Conservation (phyloP, 352 stramenopile species). For the Phytopythium oedochilum region DNA sequence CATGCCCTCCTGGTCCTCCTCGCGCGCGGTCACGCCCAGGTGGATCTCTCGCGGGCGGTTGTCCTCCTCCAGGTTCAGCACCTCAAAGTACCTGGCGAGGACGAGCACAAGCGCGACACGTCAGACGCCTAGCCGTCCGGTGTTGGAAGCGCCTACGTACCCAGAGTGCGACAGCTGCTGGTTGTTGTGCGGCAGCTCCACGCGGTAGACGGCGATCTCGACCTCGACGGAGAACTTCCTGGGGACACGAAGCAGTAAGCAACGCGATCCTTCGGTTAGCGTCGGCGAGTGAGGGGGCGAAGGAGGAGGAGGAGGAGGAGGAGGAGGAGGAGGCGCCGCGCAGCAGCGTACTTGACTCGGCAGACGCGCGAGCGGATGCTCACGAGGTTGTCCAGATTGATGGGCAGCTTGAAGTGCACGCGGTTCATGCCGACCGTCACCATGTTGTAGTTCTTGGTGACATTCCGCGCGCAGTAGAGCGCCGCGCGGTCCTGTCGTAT, state of each 20-base stretch:
- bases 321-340: not conserved
- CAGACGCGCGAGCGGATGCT: slow-evolving; percentile 43
- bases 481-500: slow-evolving; percentile 22
- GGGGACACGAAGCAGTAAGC: not conserved
- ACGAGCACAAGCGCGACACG: too few relatives aligned
- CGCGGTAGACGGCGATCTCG: slow-evolving; percentile 29
- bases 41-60: slow-evolving; percentile 26
- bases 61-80: slow-evolving; percentile 33
- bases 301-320: too few relatives aligned
- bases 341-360: slow-evolving; percentile 24
- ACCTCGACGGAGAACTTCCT: slow-evolving; percentile 35
- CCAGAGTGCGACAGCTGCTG: slow-evolving; percentile 28
- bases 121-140: not conserved
- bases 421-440: slow-evolving; percentile 53
- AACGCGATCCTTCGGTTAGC: too few relatives aligned
- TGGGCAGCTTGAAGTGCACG: slow-evolving; percentile 49
- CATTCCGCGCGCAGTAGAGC: slow-evolving; percentile 38
- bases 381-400: slow-evolving; percentile 35
- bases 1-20: slow-evolving; percentile 38
- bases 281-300: not conserved
- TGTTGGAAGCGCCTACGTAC: slow-evolving; percentile 1
- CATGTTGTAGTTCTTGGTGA: slow-evolving; percentile 46
- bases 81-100: slow-evolving; percentile 26
- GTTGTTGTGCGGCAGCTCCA: slow-evolving; percentile 10
- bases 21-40: slow-evolving; percentile 21